Evolutionary conservation across 176 grass and related monocot genomes (phyloP).

Genomic region (Hordeum marinum): DNA sequence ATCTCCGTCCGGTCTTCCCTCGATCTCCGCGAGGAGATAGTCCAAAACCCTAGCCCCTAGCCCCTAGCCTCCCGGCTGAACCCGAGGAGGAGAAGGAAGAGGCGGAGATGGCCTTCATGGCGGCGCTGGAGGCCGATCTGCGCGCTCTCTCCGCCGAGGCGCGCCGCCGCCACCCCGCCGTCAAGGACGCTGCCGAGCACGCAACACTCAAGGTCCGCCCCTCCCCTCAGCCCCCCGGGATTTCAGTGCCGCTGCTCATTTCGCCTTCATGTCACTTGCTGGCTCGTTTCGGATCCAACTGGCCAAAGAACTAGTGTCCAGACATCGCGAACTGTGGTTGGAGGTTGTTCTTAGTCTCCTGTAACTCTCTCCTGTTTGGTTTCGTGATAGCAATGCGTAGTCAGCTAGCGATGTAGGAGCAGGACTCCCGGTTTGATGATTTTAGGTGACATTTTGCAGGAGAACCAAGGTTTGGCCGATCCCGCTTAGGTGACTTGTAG

Average conservation of each 20-base stretch:
- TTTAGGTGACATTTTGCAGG: constrained; percentile 12
- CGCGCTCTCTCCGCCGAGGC: constrained; percentile 96
- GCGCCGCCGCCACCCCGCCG: constrained; percentile 79
- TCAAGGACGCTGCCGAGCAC: constrained; percentile 91
- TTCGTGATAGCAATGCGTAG: not conserved
- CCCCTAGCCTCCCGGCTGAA: not conserved
- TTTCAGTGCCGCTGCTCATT: constrained; percentile 23
- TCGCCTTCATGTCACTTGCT: not conserved
- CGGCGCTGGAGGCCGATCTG: constrained; percentile 95
- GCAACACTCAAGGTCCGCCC: constrained; percentile 71
- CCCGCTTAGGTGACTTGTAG: not conserved
- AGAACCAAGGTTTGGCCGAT: not conserved
- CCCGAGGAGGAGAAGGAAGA: not conserved
- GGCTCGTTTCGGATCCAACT: constrained; percentile 12
- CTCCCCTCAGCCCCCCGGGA: not conserved
- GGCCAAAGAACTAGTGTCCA: not conserved
- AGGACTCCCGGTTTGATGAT: not conserved
- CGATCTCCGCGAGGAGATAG: constrained; percentile 2
- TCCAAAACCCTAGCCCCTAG: constrained; percentile 38
- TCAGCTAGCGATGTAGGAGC: constrained; percentile 22
- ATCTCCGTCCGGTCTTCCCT: not conserved
- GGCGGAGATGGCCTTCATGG: constrained; percentile 84
- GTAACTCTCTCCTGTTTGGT: not conserved
- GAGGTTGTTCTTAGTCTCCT: not conserved
- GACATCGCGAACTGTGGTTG: not conserved